phyloP scores from a whole-genome alignment of 495 filamentous ascomycete species.

The Penicillium subrubescens region DNA sequence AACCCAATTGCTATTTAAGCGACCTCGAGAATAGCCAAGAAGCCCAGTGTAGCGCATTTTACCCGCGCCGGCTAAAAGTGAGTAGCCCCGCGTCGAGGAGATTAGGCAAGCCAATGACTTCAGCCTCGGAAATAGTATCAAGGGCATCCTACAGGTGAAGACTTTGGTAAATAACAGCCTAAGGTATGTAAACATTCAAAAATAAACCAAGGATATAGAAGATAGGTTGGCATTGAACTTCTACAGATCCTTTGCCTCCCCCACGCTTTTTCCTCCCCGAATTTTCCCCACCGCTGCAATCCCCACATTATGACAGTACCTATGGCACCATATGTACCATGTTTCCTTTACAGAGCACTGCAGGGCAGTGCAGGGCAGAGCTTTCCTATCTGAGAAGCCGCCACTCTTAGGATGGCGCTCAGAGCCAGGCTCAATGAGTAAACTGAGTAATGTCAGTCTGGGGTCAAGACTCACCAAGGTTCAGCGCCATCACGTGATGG shows the following conservation, averaged over 20 bases:
- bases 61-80: slow-evolving; percentile 1
- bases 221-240: neutral
- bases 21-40: neutral
- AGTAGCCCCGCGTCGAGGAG: neutral
- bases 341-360: too few species aligned
- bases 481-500: too few species aligned
- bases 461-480: too few species aligned
- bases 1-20: neutral
- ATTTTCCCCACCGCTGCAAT: neutral
- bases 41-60: neutral
- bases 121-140: neutral
- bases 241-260: too few species aligned
- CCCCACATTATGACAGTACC: neutral
- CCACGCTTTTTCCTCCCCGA: too few species aligned
- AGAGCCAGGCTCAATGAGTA: too few species aligned
- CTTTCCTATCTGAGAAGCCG: too few species aligned
- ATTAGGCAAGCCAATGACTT: neutral
- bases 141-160: neutral
- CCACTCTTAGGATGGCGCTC: too few species aligned
- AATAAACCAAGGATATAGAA: neutral
- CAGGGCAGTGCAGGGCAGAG: too few species aligned
- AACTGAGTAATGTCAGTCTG: too few species aligned
- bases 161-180: neutral
- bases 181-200: neutral
- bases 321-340: too few species aligned